phyloP scores from a whole-genome alignment of 345 rosid genomes.

The Cochlearia excelsa region DNA sequence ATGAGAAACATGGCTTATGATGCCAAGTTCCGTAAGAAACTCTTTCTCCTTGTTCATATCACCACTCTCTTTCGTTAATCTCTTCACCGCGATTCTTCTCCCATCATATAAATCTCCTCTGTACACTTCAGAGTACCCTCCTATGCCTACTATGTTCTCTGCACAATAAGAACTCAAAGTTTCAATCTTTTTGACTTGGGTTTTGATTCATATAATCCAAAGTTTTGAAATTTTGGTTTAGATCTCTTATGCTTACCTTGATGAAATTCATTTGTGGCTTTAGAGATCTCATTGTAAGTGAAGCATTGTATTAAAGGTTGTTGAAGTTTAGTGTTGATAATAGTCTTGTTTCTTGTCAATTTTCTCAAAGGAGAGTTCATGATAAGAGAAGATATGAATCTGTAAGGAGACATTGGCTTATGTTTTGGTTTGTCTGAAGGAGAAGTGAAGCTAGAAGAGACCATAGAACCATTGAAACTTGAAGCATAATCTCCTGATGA shows the following conservation, averaged over 20 bases:
- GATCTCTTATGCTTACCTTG: slow-evolving; percentile 41
- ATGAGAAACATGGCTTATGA: slow-evolving; percentile 77
- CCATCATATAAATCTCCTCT: slow-evolving; percentile 82
- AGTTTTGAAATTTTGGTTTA: neutral
- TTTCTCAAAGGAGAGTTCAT: slow-evolving; percentile 53
- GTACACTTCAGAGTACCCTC: slow-evolving; percentile 92
- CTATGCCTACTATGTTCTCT: slow-evolving; percentile 76
- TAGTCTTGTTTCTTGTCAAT: slow-evolving; percentile 39
- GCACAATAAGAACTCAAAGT: slow-evolving; percentile 2
- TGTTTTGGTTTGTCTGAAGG: slow-evolving; percentile 34
- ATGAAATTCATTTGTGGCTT: slow-evolving; percentile 67
- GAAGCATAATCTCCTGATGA: slow-evolving; percentile 57
- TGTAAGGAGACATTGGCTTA: slow-evolving; percentile 46
- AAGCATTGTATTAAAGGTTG: slow-evolving; percentile 66
- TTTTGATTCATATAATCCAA: neutral
- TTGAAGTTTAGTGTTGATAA: slow-evolving; percentile 40
- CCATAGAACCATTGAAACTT: slow-evolving; percentile 48
- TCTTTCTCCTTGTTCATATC: slow-evolving; percentile 79
- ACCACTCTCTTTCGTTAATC: slow-evolving; percentile 67
- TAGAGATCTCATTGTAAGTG: slow-evolving; percentile 65
- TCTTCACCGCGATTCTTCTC: slow-evolving; percentile 74
- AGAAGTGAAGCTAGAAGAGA: slow-evolving; percentile 41
- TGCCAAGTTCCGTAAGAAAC: slow-evolving; percentile 79
- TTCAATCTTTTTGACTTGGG: slow-evolving; percentile 1
- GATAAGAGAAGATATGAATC: slow-evolving; percentile 49